phyloP scores from a whole-genome alignment of 352 stramenopile genomes.

The Albugo laibachii region DNA sequence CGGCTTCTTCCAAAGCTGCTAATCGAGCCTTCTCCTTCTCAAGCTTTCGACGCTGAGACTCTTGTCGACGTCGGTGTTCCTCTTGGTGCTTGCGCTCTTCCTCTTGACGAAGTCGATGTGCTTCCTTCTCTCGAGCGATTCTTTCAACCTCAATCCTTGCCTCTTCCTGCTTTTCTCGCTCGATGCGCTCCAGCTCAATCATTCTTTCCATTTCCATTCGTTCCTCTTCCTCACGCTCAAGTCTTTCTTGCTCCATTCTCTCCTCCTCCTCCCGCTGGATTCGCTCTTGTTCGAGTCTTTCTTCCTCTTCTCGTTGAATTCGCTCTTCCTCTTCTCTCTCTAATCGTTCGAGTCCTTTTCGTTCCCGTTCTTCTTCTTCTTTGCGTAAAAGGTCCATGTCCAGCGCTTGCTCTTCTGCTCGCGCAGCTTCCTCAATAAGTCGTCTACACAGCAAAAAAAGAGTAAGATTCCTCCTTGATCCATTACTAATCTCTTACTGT shows the following conservation, averaged over 20 bases:
- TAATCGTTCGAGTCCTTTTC: not conserved
- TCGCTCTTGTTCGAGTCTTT: not conserved
- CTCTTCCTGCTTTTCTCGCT: conserved; percentile 1
- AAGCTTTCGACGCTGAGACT: conserved; percentile 15
- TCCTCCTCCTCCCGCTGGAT: not conserved
- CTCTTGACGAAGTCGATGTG: conserved; percentile 5
- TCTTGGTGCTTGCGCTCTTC: conserved; percentile 1
- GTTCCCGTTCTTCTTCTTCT: not conserved
- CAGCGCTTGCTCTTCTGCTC: conserved; percentile 1
- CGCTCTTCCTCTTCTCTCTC: conserved; percentile 1
- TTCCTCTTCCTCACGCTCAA: not conserved
- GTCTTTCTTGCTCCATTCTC: conserved; percentile 1
- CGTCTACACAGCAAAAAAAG: too few species aligned
- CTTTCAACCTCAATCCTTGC: conserved; percentile 10
- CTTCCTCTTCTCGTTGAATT: not conserved
- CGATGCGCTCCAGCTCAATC: not conserved
- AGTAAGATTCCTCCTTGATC: too few species aligned
- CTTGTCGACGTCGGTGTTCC: too few species aligned
- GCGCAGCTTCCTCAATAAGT: too few species aligned
- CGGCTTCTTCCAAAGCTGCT: conserved; percentile 15
- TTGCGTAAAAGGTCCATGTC: not conserved
- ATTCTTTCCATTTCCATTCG: not conserved
- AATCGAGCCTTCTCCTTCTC: conserved; percentile 26
- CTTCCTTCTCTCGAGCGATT: conserved; percentile 16
- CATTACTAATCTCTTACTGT: not conserved